Percentiles rank a stretch among this genome's conserved stretches.
These are phyloP conservation scores for Elsinoe fawcettii DNA, from an alignment of 2,329 filamentous ascomycete species.

Conservation along the genomic window DNA sequence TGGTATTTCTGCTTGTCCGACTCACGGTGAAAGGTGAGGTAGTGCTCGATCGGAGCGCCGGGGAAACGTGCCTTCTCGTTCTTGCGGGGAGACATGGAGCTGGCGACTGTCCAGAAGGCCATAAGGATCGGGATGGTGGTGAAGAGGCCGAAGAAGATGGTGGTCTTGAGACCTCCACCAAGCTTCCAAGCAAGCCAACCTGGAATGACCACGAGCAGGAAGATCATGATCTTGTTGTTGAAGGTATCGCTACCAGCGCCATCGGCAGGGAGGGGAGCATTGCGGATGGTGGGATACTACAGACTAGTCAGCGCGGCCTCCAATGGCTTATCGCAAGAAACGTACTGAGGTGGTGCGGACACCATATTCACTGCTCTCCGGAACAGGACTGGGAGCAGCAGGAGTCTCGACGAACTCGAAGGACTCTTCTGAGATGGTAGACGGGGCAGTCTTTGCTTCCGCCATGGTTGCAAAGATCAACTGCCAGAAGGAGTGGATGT, in stretches of 20 bases:
- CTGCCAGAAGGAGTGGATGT: neutral
- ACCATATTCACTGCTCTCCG: conserved; percentile 49
- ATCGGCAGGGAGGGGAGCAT: conserved; percentile 88
- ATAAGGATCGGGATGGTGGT: conserved; percentile 71
- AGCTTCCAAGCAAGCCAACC: conserved; percentile 76
- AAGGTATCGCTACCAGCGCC: conserved; percentile 76
- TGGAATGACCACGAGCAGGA: conserved; percentile 62
- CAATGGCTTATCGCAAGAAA: conserved; percentile 16
- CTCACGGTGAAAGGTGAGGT: conserved; percentile 68
- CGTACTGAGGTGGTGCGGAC: conserved; percentile 55
- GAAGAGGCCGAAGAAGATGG: conserved; percentile 76
- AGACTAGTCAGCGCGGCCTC: conserved; percentile 7
- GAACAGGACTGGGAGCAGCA: conserved; percentile 44
- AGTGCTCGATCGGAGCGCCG: conserved; percentile 81
- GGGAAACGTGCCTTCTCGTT: conserved; percentile 87
- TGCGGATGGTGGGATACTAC: conserved; percentile 83
- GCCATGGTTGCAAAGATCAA: conserved; percentile 14
- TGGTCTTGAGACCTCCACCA: conserved; percentile 78
- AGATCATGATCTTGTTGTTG: conserved; percentile 70
- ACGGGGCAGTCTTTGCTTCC: conserved; percentile 10
- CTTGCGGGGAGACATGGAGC: conserved; percentile 74
- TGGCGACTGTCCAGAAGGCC: conserved; percentile 73
- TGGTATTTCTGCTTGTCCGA: conserved; percentile 59
- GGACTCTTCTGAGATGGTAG: conserved; percentile 38
- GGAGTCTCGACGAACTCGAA: conserved; percentile 64